Base-by-base conservation (phyloP, 2,329 filamentous ascomycete species). In the Botrytis fragariae region DNA sequence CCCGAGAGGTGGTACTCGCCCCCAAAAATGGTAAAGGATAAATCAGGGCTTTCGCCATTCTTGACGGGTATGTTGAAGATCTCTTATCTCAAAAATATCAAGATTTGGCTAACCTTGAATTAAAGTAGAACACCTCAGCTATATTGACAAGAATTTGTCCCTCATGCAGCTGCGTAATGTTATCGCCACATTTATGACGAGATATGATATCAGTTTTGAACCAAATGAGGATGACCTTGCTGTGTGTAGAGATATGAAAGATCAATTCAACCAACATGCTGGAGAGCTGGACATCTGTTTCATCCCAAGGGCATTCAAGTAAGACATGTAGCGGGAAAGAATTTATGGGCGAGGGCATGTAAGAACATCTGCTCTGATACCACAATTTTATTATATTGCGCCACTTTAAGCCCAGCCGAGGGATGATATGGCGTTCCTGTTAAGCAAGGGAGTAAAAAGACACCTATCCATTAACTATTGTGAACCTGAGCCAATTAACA, bases 111-210 rank as follows among this genome's bases (percentile, higher is more conserved):
- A 6, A 42, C 16, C 37, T 14, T 16, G 10, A 12, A 18, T 60
- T 12, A 35, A 57, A 59, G 39, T 29, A 71, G 39, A n/a, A 35
- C 14, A 20, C 6, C 20, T 32, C 20, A 76, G 74, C 37, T 82
- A 80, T 69, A 75, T 76, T 8, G 80, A 80, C 1, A 80, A 80
- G 68, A 76, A 77, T 3, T 71, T 82, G 2, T 81, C 80, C 10
- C 72, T 82, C 71, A 76, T 81, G 74, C 78, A 80, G 39, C 72
- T 82, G 42, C 78, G 79, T 4, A 76, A 77, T 59, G 70, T 79
- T 14, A 65, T 80, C 14, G 76, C 76, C n/a, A 44, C 22, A 32
- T 14, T 72, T 39, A 9, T 57, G 9, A 37, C n/a, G 7, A 42
- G 45, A 57, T 59, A 25, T 45, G 51, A 67, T 20, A 59, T 67